phyloP scores from a whole-genome alignment of 2,329 filamentous ascomycete genomes.

The Trichoderma lentiforme region DNA sequence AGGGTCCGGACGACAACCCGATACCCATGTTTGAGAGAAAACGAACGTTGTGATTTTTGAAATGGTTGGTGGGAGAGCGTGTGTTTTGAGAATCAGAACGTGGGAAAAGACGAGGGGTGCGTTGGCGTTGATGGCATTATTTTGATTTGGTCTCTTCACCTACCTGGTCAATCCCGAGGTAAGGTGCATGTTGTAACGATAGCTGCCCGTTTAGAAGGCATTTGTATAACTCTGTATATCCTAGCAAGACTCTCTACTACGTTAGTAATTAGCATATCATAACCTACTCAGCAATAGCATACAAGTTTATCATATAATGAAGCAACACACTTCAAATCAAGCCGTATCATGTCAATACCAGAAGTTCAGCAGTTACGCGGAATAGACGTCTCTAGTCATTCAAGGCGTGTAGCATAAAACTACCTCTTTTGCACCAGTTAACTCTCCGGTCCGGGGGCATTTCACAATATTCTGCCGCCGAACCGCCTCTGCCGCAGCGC shows the following conservation, averaged over 20 bases:
- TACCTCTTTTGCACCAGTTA: background rate
- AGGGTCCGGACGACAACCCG: slow-evolving; percentile 31
- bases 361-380: background rate
- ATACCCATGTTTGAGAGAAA: slow-evolving; percentile 37
- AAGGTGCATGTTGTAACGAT: slow-evolving; percentile 1
- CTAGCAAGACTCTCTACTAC: slow-evolving; percentile 11
- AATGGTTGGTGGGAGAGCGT: background rate
- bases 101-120: background rate
- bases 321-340: background rate
- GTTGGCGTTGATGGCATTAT: slow-evolving; percentile 2
- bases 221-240: slow-evolving; percentile 11
- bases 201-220: background rate
- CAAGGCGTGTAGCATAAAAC: background rate
- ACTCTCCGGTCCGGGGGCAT: slow-evolving; percentile 39
- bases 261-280: background rate
- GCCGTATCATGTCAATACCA: background rate
- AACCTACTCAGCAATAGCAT: background rate
- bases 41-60: slow-evolving; percentile 19
- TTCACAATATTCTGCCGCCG: slow-evolving; percentile 63
- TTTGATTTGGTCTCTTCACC: background rate
- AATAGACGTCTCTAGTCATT: background rate
- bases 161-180: background rate
- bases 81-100: background rate
- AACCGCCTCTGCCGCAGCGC: slow-evolving; percentile 25
- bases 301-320: background rate